phyloP scores from a whole-genome alignment of 2,329 filamentous ascomycete species.

The Westerdykella sp. region DNA sequence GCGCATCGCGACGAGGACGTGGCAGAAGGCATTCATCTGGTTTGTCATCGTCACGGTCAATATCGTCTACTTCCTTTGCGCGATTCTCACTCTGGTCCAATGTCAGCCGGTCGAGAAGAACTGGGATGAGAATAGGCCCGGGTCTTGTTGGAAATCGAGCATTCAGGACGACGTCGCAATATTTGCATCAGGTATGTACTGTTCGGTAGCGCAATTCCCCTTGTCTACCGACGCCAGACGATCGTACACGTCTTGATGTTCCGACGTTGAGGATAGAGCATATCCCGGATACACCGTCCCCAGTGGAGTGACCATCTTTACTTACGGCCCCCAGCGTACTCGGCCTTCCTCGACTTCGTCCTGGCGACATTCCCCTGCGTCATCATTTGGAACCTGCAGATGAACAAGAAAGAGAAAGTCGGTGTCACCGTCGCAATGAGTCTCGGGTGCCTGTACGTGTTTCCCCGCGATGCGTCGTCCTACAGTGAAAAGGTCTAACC shows the following conservation, averaged over 20 bases:
- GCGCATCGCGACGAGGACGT: constrained; percentile 4
- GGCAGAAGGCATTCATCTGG: constrained; percentile 11
- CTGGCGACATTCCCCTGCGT: constrained; percentile 22
- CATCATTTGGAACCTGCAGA: constrained; percentile 22
- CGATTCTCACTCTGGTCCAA: constrained; percentile 5
- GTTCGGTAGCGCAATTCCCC: background rate
- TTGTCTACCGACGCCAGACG: too few relatives aligned
- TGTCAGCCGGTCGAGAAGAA: constrained; percentile 8
- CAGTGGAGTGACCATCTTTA: too few relatives aligned
- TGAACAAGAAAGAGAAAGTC: constrained; percentile 22
- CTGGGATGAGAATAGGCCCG: constrained; percentile 7
- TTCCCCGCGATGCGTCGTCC: constrained; percentile 2
- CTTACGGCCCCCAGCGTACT: constrained; percentile 6
- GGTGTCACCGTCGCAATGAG: constrained; percentile 22
- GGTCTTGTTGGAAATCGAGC: constrained; percentile 7
- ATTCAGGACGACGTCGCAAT: constrained; percentile 6
- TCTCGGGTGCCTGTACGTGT: constrained; percentile 20
- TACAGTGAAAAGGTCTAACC: constrained; percentile 2
- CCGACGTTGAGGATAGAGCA: too few relatives aligned
- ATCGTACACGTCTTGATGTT: too few relatives aligned
- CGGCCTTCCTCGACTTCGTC: constrained; percentile 19
- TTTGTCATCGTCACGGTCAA: constrained; percentile 11
- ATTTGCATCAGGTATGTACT: constrained; percentile 8
- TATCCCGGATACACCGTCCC: too few relatives aligned
- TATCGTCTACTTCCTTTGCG: constrained; percentile 5